A percentile compares a stretch with the other conserved stretches of the same genome.
phyloP scores from a whole-genome alignment of 129 eudicot genomes.

The carrot (Daucus carota) region DH1_v3.0 NC_030384.2:50229501-50230000 shows the following conservation, averaged over 20 bases:
- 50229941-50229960: background rate
- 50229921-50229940: background rate
- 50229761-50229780: background rate
- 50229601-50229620: too few species aligned
- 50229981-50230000: slow-evolving; percentile 34
- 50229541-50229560: too few species aligned
- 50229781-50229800: background rate
- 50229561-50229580: too few species aligned
- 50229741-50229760: background rate
- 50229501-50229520: too few species aligned
- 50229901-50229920: slow-evolving; percentile 10
- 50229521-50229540: too few species aligned
- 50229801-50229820: background rate
- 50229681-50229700: too few species aligned
- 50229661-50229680: too few species aligned
- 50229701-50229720: too few species aligned
- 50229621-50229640: too few species aligned
- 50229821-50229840: background rate
- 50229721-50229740: too few species aligned
- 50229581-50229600: too few species aligned
- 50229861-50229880: background rate
- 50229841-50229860: slow-evolving; percentile 22
- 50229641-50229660: too few species aligned
- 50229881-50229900: slow-evolving; percentile 22
- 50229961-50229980: slow-evolving; percentile 34